Base-by-base conservation (phyloP, 2,329 filamentous ascomycete genomes). In the Aspergillus neotritici region DNA sequence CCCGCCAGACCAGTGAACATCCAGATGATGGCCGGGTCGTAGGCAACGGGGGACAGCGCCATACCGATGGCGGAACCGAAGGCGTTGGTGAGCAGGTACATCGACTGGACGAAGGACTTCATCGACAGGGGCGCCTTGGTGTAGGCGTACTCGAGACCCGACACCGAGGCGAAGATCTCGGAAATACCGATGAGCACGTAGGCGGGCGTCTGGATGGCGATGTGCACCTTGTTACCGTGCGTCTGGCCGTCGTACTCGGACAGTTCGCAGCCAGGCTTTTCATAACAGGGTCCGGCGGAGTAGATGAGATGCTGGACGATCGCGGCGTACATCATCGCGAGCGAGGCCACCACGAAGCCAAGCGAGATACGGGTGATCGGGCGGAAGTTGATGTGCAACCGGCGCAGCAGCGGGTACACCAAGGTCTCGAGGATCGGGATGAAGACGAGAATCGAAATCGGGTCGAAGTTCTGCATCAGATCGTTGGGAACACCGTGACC, bases 401-500 rank as follows among this genome's bases (percentile, higher is more conserved):
- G 80, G 57, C 82, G 80, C 44, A 89, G 75, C 13, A 73, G 60
- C 0, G 86, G 86, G 65, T 88, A 90, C 45, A 90, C 54, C 31
- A 82, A n/a, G 21, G 72, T 73, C 58, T 90, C 85, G 50, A 82
- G 76, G 49, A 89, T 68, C 3, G 84, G 84, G 37, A 88, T 84
- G 65, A 89, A 78, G 58, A 90, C 80, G 54, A 90, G 78, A 49
- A 89, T 79, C 17, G 83, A 78, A 51, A 90, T 79, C 5, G 86
- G 84, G 63, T 89, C 83, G 32, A 90, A 71, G 67, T 88, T 88
- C 62, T 82, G 77, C 56, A 90, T 78, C 44, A 89, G 69, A 60
- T 90, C 86, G 70, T 90, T 90, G 56, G 86, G 86, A 3, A 87
- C 76, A 28, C 84, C 84, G 58, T 84, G 73, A 3, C 83, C 77